phyloP scores from a whole-genome alignment of 2,329 filamentous ascomycete genomes.

The Apiospora marii region DNA sequence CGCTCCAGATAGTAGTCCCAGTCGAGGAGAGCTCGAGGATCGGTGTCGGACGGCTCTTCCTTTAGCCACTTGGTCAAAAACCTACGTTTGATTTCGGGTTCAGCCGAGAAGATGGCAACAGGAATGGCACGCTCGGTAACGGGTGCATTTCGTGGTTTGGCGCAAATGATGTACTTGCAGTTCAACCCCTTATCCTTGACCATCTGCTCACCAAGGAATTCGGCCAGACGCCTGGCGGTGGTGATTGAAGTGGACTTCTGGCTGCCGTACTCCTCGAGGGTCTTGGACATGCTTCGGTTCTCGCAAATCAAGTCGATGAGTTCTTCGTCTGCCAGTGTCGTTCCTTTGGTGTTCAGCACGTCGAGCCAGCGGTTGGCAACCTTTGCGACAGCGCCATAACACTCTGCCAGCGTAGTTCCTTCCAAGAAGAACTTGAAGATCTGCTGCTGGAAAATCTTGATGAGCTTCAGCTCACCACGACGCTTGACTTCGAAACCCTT shows the following conservation, averaged over 20 bases:
- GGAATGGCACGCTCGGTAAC: slow-evolving; percentile 95
- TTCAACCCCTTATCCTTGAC: slow-evolving; percentile 98
- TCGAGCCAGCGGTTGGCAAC: slow-evolving; percentile 98
- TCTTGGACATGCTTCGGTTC: slow-evolving; percentile 98
- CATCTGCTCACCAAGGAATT: slow-evolving; percentile 98
- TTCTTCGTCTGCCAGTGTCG: slow-evolving; percentile 93
- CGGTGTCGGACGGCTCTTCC: slow-evolving; percentile 89
- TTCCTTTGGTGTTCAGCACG: slow-evolving; percentile 86
- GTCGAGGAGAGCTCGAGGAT: slow-evolving; percentile 88
- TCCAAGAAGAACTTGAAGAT: slow-evolving; percentile 99
- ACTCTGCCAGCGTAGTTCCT: slow-evolving; percentile 84
- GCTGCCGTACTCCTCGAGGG: slow-evolving; percentile 90
- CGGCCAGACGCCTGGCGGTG: slow-evolving; percentile 90
- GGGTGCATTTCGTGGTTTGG: slow-evolving; percentile 83
- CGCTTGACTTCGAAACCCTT: slow-evolving; percentile 99
- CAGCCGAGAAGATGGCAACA: slow-evolving; percentile 96
- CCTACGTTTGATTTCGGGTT: slow-evolving; percentile 83
- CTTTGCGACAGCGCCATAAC: slow-evolving; percentile 89
- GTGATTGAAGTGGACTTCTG: slow-evolving; percentile 99
- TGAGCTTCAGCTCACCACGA: slow-evolving; percentile 96
- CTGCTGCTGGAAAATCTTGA: slow-evolving; percentile 99
- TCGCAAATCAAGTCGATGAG: slow-evolving; percentile 99
- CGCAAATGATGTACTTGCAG: slow-evolving; percentile 99
- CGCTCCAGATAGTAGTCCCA: slow-evolving; percentile 98
- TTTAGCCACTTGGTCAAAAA: slow-evolving; percentile 96